Percentiles rank a stretch among this genome's conserved stretches.
Evolutionary conservation across 306 rosid genomes (phyloP).

Genomic region (Lupinus albus): DNA sequence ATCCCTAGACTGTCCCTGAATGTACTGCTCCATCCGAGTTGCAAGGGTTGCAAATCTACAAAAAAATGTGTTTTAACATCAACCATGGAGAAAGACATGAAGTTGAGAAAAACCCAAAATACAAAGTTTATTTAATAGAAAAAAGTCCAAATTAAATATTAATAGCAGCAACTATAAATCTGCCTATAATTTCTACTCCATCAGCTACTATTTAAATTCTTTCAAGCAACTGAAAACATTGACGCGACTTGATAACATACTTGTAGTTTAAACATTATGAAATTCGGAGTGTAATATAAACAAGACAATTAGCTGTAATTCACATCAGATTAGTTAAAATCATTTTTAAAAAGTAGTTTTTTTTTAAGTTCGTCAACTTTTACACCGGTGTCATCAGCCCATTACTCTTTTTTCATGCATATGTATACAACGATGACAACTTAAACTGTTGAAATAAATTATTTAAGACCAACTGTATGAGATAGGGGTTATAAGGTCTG

Average conservation of each 20-base stretch:
- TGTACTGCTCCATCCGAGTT: slow-evolving; percentile 98
- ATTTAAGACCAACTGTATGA: neutral
- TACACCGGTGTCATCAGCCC: neutral
- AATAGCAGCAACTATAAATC: slow-evolving; percentile 22
- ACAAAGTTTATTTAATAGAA: no score
- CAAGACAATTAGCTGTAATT: neutral
- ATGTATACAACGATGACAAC: neutral
- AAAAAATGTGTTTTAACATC: slow-evolving; percentile 39
- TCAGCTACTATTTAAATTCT: neutral
- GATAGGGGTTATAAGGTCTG: neutral
- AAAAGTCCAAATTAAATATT: slow-evolving; percentile 7
- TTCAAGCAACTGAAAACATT: neutral
- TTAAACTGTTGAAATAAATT: no score
- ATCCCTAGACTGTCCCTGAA: slow-evolving; percentile 99
- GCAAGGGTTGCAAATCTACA: slow-evolving; percentile 92
- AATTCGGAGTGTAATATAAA: no score
- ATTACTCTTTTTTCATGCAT: neutral
- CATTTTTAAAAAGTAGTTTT: neutral
- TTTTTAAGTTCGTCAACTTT: neutral
- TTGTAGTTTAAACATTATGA: no score
- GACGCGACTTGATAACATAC: neutral
- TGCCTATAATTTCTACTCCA: slow-evolving; percentile 3
- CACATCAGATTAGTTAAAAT: neutral
- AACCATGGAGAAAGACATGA: slow-evolving; percentile 14
- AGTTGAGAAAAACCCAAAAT: neutral